These are phyloP conservation scores for Emmonsiellopsis sp. DNA, from an alignment of 2,329 filamentous ascomycete genomes.

Conservation along the genomic window DNA sequence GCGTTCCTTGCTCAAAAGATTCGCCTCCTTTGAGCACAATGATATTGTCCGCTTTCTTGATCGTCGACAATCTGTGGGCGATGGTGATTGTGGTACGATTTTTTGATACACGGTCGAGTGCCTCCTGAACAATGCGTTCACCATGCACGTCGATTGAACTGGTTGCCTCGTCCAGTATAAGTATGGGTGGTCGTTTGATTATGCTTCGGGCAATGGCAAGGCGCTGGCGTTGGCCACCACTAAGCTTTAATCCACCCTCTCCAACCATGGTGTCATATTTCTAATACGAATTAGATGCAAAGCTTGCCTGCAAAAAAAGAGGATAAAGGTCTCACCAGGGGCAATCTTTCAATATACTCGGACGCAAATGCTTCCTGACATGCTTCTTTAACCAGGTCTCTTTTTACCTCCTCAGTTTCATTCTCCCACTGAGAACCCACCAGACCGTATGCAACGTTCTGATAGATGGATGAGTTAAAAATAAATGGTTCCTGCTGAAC, in stretches of 20 bases:
- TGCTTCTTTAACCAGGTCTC: conserved; percentile 48
- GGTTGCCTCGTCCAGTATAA: conserved; percentile 70
- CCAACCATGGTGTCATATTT: conserved; percentile 67
- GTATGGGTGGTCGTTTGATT: conserved; percentile 54
- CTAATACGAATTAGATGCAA: conserved; percentile 23
- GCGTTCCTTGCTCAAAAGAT: conserved; percentile 65
- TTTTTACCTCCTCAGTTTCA: conserved; percentile 26
- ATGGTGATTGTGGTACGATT: conserved; percentile 67
- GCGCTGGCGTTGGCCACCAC: conserved; percentile 77
- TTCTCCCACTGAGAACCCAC: conserved; percentile 27
- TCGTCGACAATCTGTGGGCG: conserved; percentile 63
- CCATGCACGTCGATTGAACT: conserved; percentile 52
- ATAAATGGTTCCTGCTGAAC: conserved; percentile 61
- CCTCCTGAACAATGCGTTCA: conserved; percentile 46
- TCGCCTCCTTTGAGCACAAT: conserved; percentile 63
- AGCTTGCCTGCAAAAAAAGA: background rate
- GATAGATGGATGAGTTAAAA: conserved; percentile 56
- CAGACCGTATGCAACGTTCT: conserved; percentile 54
- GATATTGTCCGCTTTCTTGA: conserved; percentile 69
- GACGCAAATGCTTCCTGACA: conserved; percentile 60
- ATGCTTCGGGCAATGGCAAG: conserved; percentile 66
- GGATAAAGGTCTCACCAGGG: conserved; percentile 23
- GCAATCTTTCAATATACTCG: conserved; percentile 57
- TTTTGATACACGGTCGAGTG: conserved; percentile 45
- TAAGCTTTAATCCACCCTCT: conserved; percentile 67